A percentile compares a stretch with the other conserved stretches of the same genome.
Conservation (phyloP, 2,329 filamentous ascomycete species). For the Aspergillus fischeri region DNA sequence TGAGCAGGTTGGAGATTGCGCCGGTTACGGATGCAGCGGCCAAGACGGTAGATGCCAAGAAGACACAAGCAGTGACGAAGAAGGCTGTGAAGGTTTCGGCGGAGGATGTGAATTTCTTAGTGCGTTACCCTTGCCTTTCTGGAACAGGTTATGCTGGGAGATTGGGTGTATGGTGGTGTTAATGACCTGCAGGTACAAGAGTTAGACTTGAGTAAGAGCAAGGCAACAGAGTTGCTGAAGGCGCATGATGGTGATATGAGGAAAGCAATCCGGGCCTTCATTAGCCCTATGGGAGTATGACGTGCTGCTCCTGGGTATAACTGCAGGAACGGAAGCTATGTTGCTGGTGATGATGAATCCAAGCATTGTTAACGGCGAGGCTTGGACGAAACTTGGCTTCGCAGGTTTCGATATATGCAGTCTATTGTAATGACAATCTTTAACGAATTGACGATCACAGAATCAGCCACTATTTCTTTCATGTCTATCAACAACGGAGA, state of each 20-base stretch:
- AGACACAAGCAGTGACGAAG: constrained; percentile 31
- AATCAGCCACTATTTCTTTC: background rate
- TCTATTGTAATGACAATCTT: background rate
- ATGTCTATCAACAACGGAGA: background rate
- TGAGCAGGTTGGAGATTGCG: constrained; percentile 46
- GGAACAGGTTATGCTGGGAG: background rate
- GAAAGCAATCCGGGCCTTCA: constrained; percentile 41
- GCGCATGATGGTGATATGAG: constrained; percentile 43
- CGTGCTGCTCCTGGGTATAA: background rate
- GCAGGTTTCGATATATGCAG: background rate
- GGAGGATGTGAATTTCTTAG: constrained; percentile 45
- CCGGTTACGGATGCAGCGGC: constrained; percentile 23
- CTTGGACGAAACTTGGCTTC: background rate
- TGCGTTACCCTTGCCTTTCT: constrained; percentile 23
- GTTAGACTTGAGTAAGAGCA: constrained; percentile 43
- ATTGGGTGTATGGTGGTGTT: background rate
- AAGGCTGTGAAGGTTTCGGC: constrained; percentile 43
- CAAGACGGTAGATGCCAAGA: constrained; percentile 23
- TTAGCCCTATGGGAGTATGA: constrained; percentile 25
- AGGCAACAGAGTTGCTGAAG: constrained; percentile 46
- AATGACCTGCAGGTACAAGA: constrained; percentile 36
- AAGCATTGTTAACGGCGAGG: background rate
- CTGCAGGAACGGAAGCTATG: background rate
- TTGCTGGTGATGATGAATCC: background rate
- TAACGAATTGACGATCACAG: background rate